Percentiles rank a stretch among this genome's conserved stretches.
Conservation (phyloP, 2,329 filamentous ascomycete species). For the Ustilaginoidea virens region DNA sequence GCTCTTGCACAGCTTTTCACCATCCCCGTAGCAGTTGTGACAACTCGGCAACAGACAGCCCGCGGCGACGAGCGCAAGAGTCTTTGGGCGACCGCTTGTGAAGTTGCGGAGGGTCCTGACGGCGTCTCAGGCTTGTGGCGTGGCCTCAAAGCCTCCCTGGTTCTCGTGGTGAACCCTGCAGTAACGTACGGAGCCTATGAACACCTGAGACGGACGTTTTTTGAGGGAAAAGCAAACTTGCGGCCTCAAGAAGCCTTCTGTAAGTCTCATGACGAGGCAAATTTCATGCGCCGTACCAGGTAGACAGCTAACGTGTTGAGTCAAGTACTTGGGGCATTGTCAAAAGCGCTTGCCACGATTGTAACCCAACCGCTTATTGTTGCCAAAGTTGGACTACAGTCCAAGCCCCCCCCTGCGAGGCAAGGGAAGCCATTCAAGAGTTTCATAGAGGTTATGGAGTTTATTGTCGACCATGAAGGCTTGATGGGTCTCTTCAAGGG, state of each 20-base stretch:
- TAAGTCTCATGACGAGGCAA: slow-evolving; percentile 33
- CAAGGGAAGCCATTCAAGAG: slow-evolving; percentile 86
- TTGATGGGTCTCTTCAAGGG: slow-evolving; percentile 82
- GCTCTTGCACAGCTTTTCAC: slow-evolving; percentile 91
- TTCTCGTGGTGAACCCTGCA: slow-evolving; percentile 87
- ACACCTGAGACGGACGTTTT: slow-evolving; percentile 62
- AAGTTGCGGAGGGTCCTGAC: slow-evolving; percentile 83
- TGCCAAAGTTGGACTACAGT: slow-evolving; percentile 92
- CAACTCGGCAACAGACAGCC: slow-evolving; percentile 91
- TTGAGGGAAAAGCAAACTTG: slow-evolving; percentile 59
- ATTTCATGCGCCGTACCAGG: too few species aligned
- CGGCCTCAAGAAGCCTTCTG: slow-evolving; percentile 80
- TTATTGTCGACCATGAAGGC: slow-evolving; percentile 83
- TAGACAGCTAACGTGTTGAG: not conserved
- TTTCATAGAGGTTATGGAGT: slow-evolving; percentile 88
- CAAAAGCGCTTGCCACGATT: slow-evolving; percentile 83
- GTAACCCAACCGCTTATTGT: slow-evolving; percentile 91
- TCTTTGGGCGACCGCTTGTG: slow-evolving; percentile 70
- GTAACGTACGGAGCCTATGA: slow-evolving; percentile 98
- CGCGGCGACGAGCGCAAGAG: slow-evolving; percentile 71
- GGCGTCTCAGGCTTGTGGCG: slow-evolving; percentile 84
- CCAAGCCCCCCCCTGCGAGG: slow-evolving; percentile 69
- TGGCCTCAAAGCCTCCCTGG: slow-evolving; percentile 86
- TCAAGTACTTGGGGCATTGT: slow-evolving; percentile 76
- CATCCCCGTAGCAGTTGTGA: slow-evolving; percentile 89